phyloP scores from a whole-genome alignment of 352 stramenopile species.

The Globisporangium sylvaticum region DNA sequence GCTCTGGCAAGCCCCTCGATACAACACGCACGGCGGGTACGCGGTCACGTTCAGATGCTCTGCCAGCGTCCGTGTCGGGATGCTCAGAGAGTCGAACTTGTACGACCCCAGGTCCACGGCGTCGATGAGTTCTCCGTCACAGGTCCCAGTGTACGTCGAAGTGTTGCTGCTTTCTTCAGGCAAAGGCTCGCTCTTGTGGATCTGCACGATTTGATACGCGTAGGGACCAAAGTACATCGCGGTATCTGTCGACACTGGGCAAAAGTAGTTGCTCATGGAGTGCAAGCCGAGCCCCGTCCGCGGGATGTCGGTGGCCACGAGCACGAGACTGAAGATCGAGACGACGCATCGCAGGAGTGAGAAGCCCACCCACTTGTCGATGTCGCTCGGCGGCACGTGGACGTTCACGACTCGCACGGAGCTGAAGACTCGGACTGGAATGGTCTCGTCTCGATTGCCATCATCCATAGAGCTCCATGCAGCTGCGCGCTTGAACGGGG shows the following conservation, averaged over 20 bases:
- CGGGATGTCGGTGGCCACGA: slow-evolving; percentile 49
- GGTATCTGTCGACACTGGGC: slow-evolving; percentile 21
- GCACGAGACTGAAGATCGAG: slow-evolving; percentile 31
- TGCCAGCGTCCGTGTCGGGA: slow-evolving; percentile 13
- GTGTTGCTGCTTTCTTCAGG: background rate
- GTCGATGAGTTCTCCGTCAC: slow-evolving; percentile 13
- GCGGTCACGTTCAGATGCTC: slow-evolving; percentile 4
- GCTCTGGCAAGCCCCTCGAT: slow-evolving; percentile 5
- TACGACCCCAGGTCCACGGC: slow-evolving; percentile 28
- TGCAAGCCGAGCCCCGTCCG: slow-evolving; percentile 37
- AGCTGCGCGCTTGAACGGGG: background rate
- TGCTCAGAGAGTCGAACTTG: slow-evolving; percentile 34
- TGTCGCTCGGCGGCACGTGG: slow-evolving; percentile 16
- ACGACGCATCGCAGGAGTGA: slow-evolving; percentile 25
- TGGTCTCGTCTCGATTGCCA: background rate
- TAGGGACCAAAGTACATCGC: slow-evolving; percentile 44
- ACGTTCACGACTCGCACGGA: background rate
- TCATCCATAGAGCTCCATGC: slow-evolving; percentile 1
- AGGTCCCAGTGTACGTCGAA: slow-evolving; percentile 12
- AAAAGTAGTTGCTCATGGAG: slow-evolving; percentile 21
- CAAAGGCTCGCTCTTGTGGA: slow-evolving; percentile 9
- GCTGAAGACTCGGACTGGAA: background rate
- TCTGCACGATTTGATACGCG: slow-evolving; percentile 32
- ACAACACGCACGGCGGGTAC: slow-evolving; percentile 3
- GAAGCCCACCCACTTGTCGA: slow-evolving; percentile 22